These are phyloP conservation scores for Botryococcus braunii DNA, from an alignment of 163 green algal genomes.

Conservation along the genomic window DNA sequence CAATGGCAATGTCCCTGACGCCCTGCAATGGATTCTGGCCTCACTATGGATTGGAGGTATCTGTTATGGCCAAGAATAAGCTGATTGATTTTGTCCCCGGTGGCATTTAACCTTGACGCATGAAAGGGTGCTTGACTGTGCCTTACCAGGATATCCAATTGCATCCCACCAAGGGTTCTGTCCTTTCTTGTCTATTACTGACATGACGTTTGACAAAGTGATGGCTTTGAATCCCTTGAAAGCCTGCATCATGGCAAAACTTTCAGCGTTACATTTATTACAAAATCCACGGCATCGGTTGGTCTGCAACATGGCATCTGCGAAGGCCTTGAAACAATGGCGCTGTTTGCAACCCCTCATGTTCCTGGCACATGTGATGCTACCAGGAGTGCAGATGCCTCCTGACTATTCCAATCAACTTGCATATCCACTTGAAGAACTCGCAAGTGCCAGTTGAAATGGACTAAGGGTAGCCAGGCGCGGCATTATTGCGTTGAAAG, in stretches of 20 bases:
- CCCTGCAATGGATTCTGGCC: background rate
- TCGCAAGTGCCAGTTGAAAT: background rate
- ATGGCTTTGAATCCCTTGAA: constrained; percentile 39
- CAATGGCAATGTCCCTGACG: background rate
- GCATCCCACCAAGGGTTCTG: constrained; percentile 28
- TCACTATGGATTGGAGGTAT: background rate
- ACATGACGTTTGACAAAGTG: constrained; percentile 15
- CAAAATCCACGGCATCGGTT: background rate
- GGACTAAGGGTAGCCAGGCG: background rate
- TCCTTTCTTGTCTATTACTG: constrained; percentile 15
- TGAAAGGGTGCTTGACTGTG: background rate
- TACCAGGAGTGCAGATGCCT: background rate
- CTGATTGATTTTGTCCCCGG: too few species aligned
- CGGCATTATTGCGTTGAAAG: background rate
- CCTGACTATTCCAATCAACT: background rate
- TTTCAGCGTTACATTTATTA: background rate
- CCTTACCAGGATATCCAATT: constrained; percentile 27
- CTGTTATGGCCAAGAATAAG: too few species aligned
- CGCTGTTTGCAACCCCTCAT: background rate
- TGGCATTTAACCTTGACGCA: background rate
- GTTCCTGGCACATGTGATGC: background rate
- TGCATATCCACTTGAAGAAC: background rate
- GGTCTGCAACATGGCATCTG: background rate
- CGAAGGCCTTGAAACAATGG: background rate
- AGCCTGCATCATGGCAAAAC: constrained; percentile 14